phyloP scores from a whole-genome alignment of 345 rosid species.

The Boechera divaricarpa region DNA sequence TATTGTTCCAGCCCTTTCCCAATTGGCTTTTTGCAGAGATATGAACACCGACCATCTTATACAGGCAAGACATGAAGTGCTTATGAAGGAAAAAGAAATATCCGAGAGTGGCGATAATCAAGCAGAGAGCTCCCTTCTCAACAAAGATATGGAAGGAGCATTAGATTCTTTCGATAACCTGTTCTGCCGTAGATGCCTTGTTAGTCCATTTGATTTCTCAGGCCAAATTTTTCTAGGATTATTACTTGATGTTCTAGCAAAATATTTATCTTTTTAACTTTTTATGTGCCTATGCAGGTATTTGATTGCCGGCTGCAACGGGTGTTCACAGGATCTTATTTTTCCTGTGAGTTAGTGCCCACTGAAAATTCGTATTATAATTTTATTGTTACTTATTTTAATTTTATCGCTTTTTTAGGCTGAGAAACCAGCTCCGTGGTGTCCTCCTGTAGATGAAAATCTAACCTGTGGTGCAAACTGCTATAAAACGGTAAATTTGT shows the following conservation, averaged over 20 bases:
- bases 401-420: conserved; percentile 51
- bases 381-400: conserved; percentile 26
- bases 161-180: conserved; percentile 98
- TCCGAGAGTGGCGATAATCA: conserved; percentile 59
- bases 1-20: conserved; percentile 92
- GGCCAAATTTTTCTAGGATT: conserved; percentile 1
- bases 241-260: conserved; percentile 11
- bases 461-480: conserved; percentile 80
- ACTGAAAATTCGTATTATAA: conserved; percentile 7
- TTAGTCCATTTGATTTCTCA: conserved; percentile 49
- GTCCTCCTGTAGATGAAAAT: conserved; percentile 66
- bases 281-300: conserved; percentile 61
- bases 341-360: conserved; percentile 76
- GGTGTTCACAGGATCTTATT: conserved; percentile 98
- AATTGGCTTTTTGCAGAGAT: conserved; percentile 85
- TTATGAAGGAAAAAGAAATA: conserved; percentile 68
- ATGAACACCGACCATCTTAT: conserved; percentile 99
- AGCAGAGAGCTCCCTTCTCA: conserved; percentile 63
- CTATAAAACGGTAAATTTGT: conserved; percentile 63
- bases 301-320: conserved; percentile 99
- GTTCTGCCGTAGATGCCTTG: conserved; percentile 97
- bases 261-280: conserved; percentile 16
- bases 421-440: conserved; percentile 81
- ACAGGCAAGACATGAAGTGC: conserved; percentile 96
- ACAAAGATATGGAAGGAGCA: conserved; percentile 97